Percentiles rank a stretch among this genome's conserved stretches.
phyloP scores from a whole-genome alignment of 352 stramenopile species.

The Phytophthora europaea region DNA sequence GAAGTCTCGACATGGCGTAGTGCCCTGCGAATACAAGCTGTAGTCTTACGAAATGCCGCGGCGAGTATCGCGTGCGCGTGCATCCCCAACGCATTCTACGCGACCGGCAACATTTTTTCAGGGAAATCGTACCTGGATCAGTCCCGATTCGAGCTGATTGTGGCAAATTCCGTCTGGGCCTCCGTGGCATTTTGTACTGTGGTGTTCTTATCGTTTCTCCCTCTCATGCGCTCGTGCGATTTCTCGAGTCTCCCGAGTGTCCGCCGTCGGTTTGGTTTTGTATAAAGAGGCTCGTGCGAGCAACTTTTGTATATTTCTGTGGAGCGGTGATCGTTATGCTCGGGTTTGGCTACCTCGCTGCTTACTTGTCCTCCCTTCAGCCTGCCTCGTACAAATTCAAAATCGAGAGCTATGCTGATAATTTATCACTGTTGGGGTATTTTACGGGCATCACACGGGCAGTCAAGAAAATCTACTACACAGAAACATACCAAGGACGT shows the following conservation, averaged over 20 bases:
- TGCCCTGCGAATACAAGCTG: background rate
- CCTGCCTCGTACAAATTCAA: constrained; percentile 15
- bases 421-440: constrained; percentile 10
- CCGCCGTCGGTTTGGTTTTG: constrained; percentile 14
- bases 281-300: constrained; percentile 1
- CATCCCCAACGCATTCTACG: constrained; percentile 13
- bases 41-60: constrained; percentile 16
- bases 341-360: constrained; percentile 4
- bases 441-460: constrained; percentile 30
- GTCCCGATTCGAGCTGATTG: constrained; percentile 11
- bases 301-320: constrained; percentile 13
- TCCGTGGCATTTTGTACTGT: constrained; percentile 6
- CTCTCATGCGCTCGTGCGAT: constrained; percentile 14
- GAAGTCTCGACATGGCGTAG: background rate
- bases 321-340: background rate
- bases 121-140: constrained; percentile 3
- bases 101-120: constrained; percentile 16
- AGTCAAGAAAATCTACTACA: constrained; percentile 29
- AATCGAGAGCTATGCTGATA: constrained; percentile 22
- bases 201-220: constrained; percentile 13
- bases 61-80: constrained; percentile 22
- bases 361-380: background rate
- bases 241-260: background rate
- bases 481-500: constrained; percentile 23
- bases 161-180: constrained; percentile 21